Evolutionary conservation across 169 alveolate species (phyloP).

Genomic region (Plasmodium yoelii): DNA sequence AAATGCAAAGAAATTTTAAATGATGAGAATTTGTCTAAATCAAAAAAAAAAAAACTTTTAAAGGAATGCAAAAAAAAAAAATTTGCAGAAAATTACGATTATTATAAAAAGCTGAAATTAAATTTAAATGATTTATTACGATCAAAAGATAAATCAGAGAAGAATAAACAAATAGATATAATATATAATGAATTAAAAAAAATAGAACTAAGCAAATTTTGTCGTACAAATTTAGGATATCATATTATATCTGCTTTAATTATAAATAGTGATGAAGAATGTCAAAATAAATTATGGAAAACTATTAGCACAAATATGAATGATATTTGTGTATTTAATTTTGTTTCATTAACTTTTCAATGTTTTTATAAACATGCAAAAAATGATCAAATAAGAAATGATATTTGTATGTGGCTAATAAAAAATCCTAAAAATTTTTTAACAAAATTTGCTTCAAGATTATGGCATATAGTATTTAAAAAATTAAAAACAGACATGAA

Average conservation of each 20-base stretch:
- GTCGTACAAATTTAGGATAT: constrained; percentile 67
- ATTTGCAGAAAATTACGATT: constrained; percentile 59
- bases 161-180: constrained; percentile 21
- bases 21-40: constrained; percentile 68
- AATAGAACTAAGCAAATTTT: constrained; percentile 37
- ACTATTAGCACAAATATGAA: constrained; percentile 9
- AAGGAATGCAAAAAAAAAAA: constrained; percentile 58
- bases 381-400: constrained; percentile 30
- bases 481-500: constrained; percentile 24
- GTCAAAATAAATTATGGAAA: constrained; percentile 55
- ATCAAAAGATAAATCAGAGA: constrained; percentile 42
- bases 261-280: constrained; percentile 45
- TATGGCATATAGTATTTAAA: constrained; percentile 68
- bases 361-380: constrained; percentile 70
- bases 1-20: constrained; percentile 57
- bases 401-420: constrained; percentile 30
- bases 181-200: constrained; percentile 33
- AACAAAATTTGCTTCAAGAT: constrained; percentile 66
- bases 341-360: constrained; percentile 63
- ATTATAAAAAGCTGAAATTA: constrained; percentile 49
- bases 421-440: constrained; percentile 37
- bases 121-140: constrained; percentile 45
- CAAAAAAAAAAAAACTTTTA: constrained; percentile 62
- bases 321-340: constrained; percentile 28
- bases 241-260: constrained; percentile 55